These are phyloP conservation scores for Hypericum androsaemum DNA, from an alignment of 345 rosid species.

Conservation along the genomic window DNA sequence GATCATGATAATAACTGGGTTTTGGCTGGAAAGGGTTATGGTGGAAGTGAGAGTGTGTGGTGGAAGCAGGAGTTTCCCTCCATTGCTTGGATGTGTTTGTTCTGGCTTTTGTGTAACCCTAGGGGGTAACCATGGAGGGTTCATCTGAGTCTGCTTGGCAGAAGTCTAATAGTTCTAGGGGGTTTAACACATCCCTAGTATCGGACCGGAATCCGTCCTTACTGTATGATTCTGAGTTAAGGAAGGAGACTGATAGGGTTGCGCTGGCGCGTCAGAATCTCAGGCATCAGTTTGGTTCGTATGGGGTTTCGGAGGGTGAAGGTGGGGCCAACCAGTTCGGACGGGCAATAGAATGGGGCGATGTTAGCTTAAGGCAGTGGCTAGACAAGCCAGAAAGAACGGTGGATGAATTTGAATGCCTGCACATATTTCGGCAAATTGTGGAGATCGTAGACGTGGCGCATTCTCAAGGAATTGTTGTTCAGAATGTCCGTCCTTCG, in stretches of 20 bases:
- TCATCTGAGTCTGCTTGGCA: slow-evolving; percentile 66
- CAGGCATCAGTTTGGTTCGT: slow-evolving; percentile 40
- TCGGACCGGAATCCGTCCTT: slow-evolving; percentile 39
- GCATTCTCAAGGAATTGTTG: slow-evolving; percentile 84
- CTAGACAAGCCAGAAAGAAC: slow-evolving; percentile 66
- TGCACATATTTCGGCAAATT: slow-evolving; percentile 87
- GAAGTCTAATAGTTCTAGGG: slow-evolving; percentile 47
- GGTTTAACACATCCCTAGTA: slow-evolving; percentile 42
- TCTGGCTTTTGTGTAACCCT: slow-evolving; percentile 14
- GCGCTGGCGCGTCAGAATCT: slow-evolving; percentile 38
- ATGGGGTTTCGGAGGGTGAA: slow-evolving; percentile 49
- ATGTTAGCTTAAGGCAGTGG: slow-evolving; percentile 95
- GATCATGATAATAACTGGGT: slow-evolving; percentile 25
- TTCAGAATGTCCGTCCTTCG: slow-evolving; percentile 89
- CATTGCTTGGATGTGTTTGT: slow-evolving; percentile 28
- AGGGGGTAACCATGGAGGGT: slow-evolving; percentile 72
- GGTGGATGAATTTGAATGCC: slow-evolving; percentile 70
- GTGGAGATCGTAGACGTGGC: slow-evolving; percentile 76
- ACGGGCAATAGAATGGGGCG: slow-evolving; percentile 60
- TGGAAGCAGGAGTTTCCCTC: slow-evolving; percentile 31
- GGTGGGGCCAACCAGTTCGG: slow-evolving; percentile 41
- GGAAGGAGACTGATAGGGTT: slow-evolving; percentile 36
- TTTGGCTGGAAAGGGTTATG: slow-evolving; percentile 35
- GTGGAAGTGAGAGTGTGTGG: slow-evolving; percentile 25
- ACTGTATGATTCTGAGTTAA: slow-evolving; percentile 26